Conservation (phyloP, 179 eudicot genomes). For the Silene noctiflora region DNA sequence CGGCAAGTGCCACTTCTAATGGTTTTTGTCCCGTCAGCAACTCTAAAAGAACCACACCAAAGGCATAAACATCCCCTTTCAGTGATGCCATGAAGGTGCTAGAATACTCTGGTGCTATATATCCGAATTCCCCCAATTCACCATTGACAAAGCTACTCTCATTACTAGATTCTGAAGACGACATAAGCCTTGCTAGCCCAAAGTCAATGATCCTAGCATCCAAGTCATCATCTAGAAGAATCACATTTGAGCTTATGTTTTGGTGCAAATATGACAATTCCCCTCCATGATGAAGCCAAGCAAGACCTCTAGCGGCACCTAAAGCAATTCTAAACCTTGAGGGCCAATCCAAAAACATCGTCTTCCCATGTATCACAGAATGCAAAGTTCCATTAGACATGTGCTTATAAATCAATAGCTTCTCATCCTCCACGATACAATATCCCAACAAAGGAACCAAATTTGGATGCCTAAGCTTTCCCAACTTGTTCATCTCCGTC, state of each 20-base stretch:
- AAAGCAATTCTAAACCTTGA: slow-evolving; percentile 74
- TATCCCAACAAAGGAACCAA: slow-evolving; percentile 78
- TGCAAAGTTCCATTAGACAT: slow-evolving; percentile 72
- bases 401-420: slow-evolving; percentile 82
- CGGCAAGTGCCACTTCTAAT: slow-evolving; percentile 45
- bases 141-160: slow-evolving; percentile 61
- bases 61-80: slow-evolving; percentile 78
- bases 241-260: slow-evolving; percentile 65
- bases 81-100: slow-evolving; percentile 65
- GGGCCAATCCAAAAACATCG: slow-evolving; percentile 63
- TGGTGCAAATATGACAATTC: slow-evolving; percentile 80
- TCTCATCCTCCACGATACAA: slow-evolving; percentile 83
- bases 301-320: slow-evolving; percentile 90
- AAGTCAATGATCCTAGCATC: slow-evolving; percentile 84
- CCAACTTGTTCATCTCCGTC: slow-evolving; percentile 72
- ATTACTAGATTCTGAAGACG: slow-evolving; percentile 36
- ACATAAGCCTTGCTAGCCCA: slow-evolving; percentile 67
- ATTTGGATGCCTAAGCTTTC: slow-evolving; percentile 82
- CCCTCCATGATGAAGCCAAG: slow-evolving; percentile 97
- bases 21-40: slow-evolving; percentile 80
- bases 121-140: slow-evolving; percentile 86
- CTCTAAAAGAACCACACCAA: slow-evolving; percentile 85
- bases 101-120: slow-evolving; percentile 80
- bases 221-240: slow-evolving; percentile 80
- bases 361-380: slow-evolving; percentile 46